Evolutionary conservation across 2,329 filamentous ascomycete species (phyloP), one percentile per base, ranked within the genome.

Genomic region (Amauroascus verrucosus): DNA sequence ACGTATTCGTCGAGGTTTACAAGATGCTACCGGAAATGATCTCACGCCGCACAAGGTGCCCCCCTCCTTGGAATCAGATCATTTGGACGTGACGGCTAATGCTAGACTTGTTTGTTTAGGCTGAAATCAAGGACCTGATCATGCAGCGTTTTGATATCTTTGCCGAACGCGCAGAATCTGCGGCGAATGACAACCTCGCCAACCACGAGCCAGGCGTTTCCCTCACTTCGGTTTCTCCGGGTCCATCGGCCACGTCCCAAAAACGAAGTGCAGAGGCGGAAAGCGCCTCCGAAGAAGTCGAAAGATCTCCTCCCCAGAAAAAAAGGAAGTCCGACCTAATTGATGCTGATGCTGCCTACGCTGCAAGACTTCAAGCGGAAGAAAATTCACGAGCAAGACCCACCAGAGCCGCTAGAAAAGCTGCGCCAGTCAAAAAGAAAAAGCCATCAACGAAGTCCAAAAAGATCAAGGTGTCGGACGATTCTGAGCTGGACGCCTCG

Each of bases 331-430:
- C 75, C 54, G 83, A 83, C 65, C 77, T 81, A 26, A 73, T 80
- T 60, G 88, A 95, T 59, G 84, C 86, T 30, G 93, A 98, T 69
- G 93, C 91, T 32, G 82, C 85, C 43, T 81, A 91, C 57, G 93
- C 93, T 0, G 89, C 89, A 14, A 82, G 85, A 67, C 76, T 98
- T 33, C 93, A 98, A 70, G 91, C 89, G 0, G 87, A 97, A 68
- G 88, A 96, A 72, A 95, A 97, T 69, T 77, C 81, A 60, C 76
- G 81, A 41, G 82, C 81, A 47, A 78, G 88, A 51, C 79, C 86
- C 16, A 96, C 90, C 2, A 80, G 91, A 43, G 87, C 88, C 6
- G 86, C 84, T 9, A 78, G 81, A 58, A 80, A 82, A 66, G 73
- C 77, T 57, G 70, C 77, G 22, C 72, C 74, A 9, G 73, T 75